Evolutionary conservation across 495 filamentous ascomycete genomes (phyloP), one percentile per base, ranked within the genome.

Genomic region (Penicillium cinerascens): DNA sequence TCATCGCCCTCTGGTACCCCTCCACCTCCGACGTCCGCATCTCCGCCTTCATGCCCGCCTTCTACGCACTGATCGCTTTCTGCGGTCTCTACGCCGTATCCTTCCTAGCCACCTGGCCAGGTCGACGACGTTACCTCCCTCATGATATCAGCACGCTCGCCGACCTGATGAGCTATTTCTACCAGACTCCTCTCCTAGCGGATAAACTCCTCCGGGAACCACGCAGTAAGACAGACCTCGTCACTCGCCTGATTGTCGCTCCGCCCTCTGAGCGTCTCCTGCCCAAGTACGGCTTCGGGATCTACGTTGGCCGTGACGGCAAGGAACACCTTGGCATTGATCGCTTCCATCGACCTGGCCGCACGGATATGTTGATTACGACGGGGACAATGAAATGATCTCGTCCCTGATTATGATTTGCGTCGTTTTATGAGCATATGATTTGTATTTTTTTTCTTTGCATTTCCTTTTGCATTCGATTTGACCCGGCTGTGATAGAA

Each of bases 131-230:
- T 47, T 75, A 83, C 18, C 77, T 91, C 10, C 87, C 89, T 0
- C 89, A 91, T 56, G 79, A 79, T 22, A 81, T 87, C 20, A 80
- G 71, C 40, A 88, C 80, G 35, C 68, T 95, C 0, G 87, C 85
- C 2, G 88, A 92, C 67, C 75, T 89, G n/a, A 75, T 92, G 52
- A 83, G 81, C 60, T 91, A 88, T 56, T 68, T 92, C 35, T 86
- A 86, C 45, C 81, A 81, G 55, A 86, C 84, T 35, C 81, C 82
- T 9, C 69, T 95, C 15, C 66, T 90, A 1, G 75, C 78, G 4
- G 89, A 93, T 51, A 75, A 81, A 33, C 75, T 84, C 0, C 87
- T 95, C 48, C 69, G 72, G 4, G 78, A 82, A 39, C 79, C 81
- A 3, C 67, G 69, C 16, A 84, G 73, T 39, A 86, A 84, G 58